Evolutionary conservation across 192 early-diverging fungal species (phyloP), one percentile per base, ranked within the genome.

Genomic region (Haplosporangium gracile): DNA sequence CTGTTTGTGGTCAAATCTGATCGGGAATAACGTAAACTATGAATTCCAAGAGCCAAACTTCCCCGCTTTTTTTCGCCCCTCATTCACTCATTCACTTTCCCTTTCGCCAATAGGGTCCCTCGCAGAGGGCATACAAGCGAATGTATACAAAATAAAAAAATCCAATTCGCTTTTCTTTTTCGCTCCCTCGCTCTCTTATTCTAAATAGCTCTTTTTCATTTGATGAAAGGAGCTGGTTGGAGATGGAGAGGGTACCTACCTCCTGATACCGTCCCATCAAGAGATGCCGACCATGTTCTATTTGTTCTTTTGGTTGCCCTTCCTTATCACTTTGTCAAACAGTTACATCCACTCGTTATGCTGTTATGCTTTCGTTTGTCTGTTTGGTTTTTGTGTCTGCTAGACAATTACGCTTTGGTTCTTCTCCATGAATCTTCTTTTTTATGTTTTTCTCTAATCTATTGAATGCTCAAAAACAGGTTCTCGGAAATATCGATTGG

Each of bases 21-120:
- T 65, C 60, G 60, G 60, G 60, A 65, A 32, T 65, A 65, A 65
- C 29, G 7, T 11, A 60, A 65, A 65, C 60, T 65, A 65, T 65
- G 60, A 65, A 65, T 34, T 32, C 29, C n/a, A 26, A 26, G 8
- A 26, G 1, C 55, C 55, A 60, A 60, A 5, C 70, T 39, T 71
- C 70, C 70, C 38, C 70, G 36, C 70, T 42, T 71, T 71, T 40
- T 71, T 22, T 42, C 32, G 7, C 4, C 16, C 29, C 20, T 18
- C 20, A 51, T 51, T 51, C 18, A 22, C 49, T 45, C 43, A 45
- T 13, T 45, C 43, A 45, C 43, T 45, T 1, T 45, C 43, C 13
- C 43, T 45, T 45, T 45, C 43, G 11, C 49, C 49, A 51, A 51
- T 51, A 51, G 49, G 49, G 49, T 22, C 49, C 4, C 49, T 51